Evolutionary conservation across 768 basidiomycete species (phyloP).

Genomic region (Mycena belliarum): DNA sequence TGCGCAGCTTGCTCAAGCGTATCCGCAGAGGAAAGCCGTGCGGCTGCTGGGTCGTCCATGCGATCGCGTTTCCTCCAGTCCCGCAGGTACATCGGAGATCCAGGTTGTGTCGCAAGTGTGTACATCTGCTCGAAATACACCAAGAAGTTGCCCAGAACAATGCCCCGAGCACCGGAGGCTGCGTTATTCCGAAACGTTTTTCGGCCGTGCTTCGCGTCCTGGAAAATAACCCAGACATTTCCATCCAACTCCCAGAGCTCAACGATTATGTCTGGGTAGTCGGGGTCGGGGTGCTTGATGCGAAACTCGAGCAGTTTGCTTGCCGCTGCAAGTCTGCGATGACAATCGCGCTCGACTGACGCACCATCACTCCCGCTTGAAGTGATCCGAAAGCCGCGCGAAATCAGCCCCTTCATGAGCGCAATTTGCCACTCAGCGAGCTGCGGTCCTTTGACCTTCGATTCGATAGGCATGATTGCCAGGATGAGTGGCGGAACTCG

Average conservation of each 20-base stretch:
- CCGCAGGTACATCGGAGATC: background rate
- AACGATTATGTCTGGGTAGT: background rate
- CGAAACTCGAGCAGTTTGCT: background rate
- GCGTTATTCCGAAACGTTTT: background rate
- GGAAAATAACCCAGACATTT: background rate
- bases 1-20: slow-evolving; percentile 14
- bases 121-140: background rate
- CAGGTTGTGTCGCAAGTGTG: background rate
- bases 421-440: background rate
- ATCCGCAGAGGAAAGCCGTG: slow-evolving; percentile 29
- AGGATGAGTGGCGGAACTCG: slow-evolving; percentile 26
- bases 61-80: slow-evolving; percentile 1
- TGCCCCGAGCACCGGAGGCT: background rate
- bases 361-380: slow-evolving; percentile 1
- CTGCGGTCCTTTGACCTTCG: background rate
- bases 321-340: background rate
- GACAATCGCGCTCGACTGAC: slow-evolving; percentile 2
- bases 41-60: slow-evolving; percentile 35
- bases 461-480: background rate
- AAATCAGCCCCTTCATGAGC: background rate
- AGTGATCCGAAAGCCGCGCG: background rate
- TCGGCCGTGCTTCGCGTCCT: background rate
- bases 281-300: background rate
- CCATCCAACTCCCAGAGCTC: background rate
- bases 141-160: background rate